Evolutionary conservation across 306 rosid species (phyloP), one percentile per base, ranked within the genome.

Genomic region (Acacia confusa): DNA sequence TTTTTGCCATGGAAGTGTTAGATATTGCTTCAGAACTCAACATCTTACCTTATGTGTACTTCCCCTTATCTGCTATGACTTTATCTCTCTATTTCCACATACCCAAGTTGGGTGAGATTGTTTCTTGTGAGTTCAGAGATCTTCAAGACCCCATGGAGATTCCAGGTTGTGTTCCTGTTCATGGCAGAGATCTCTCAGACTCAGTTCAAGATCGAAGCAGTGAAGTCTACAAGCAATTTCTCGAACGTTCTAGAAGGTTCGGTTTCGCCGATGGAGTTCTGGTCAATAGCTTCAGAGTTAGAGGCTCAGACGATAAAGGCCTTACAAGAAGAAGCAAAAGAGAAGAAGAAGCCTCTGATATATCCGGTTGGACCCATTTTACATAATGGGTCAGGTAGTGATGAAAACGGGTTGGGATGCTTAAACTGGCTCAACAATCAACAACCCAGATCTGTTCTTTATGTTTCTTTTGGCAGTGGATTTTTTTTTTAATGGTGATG

Each of bases 281-380:
- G 13, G 63, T 55, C 14, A 55, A 55, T 55, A 55, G 63, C 14
- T 55, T 55, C 3, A 22, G 28, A 22, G 3, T 55, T 55, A 22
- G 28, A 55, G 28, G 1, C 6, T 55, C 14, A n/a, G 13, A 55
- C 75, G 9, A 36, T 78, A 2, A 63, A 25, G 75, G 66, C 43
- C 20, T 61, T 75, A 40, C 20, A 28, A 65, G 19, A 58, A 53
- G 25, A 53, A 7, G 11, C 8, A 2, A 53, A 43, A 44, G 64
- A 8, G 22, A 52, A 52, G 58, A 25, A 69, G 44, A 25, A 69
- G 45, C 84, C 81, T 20, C 48, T 30, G 9, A 74, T 85, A 36
- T 79, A 82, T 57, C 79, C 83, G 48, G 74, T 85, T 41, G 90
- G 90, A 38, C 90, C 88, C 12, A 71, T 85, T 45, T 45, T 78